Conservation (phyloP, 2,329 filamentous ascomycete species). For the Graphium sp. region DNA sequence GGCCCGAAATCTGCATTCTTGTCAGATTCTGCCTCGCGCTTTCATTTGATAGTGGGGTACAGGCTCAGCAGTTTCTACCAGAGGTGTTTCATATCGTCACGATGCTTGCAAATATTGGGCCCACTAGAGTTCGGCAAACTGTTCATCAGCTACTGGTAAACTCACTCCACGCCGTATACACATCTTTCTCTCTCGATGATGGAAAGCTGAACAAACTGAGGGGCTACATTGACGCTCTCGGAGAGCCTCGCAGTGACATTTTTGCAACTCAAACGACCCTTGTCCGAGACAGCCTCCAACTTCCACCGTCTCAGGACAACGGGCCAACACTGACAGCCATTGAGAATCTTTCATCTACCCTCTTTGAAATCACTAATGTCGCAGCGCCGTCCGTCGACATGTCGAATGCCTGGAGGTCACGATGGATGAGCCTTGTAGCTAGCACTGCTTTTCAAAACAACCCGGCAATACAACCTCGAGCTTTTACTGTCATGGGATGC, state of each 20-base stretch:
- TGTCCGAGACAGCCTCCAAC: slow-evolving; percentile 33
- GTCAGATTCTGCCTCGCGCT: slow-evolving; percentile 49
- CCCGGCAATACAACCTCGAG: slow-evolving; percentile 51
- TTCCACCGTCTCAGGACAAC: slow-evolving; percentile 35
- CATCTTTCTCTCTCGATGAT: slow-evolving; percentile 47
- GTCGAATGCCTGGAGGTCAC: slow-evolving; percentile 51
- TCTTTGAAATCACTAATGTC: slow-evolving; percentile 46
- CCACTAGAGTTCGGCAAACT: slow-evolving; percentile 34
- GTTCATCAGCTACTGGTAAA: slow-evolving; percentile 51
- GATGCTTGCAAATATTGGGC: slow-evolving; percentile 51
- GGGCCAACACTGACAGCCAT: slow-evolving; percentile 34
- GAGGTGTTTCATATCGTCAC: slow-evolving; percentile 57
- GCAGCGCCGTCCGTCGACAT: slow-evolving; percentile 48
- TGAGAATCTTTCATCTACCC: slow-evolving; percentile 41
- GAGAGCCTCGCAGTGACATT: slow-evolving; percentile 41
- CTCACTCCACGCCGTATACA: slow-evolving; percentile 50
- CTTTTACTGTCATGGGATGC: slow-evolving; percentile 57
- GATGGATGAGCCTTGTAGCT: slow-evolving; percentile 58
- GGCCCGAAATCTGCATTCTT: slow-evolving; percentile 52
- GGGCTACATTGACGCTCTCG: slow-evolving; percentile 37
- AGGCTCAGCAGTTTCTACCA: slow-evolving; percentile 50
- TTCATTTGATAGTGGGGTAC: slow-evolving; percentile 51
- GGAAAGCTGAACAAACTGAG: slow-evolving; percentile 36
- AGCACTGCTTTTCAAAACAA: slow-evolving; percentile 61
- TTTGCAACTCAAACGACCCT: slow-evolving; percentile 30